Percentiles rank a stretch among this genome's conserved stretches.
These are phyloP conservation scores for Russula brevipes DNA, from an alignment of 768 basidiomycete genomes.

Conservation along the genomic window DNA sequence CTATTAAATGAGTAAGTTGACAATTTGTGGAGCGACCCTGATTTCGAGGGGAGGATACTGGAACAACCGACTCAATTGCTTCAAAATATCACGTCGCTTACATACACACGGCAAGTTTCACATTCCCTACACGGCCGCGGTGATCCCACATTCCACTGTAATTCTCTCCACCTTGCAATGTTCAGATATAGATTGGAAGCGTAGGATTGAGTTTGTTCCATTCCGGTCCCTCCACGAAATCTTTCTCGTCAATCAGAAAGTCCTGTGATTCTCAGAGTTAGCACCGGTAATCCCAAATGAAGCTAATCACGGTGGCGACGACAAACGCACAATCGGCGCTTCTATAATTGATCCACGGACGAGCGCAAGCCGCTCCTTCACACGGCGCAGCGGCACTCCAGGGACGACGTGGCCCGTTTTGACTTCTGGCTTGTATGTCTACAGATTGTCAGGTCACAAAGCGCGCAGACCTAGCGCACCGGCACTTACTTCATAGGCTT, in stretches of 20 bases:
- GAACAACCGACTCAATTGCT: no score
- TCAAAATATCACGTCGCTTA: not conserved
- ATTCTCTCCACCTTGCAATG: not conserved
- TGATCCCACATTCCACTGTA: not conserved
- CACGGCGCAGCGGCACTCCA: slow-evolving; percentile 55
- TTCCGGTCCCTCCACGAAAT: slow-evolving; percentile 61
- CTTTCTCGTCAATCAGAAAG: slow-evolving; percentile 78
- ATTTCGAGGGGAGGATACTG: not conserved
- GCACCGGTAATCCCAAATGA: not conserved
- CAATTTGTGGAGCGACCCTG: not conserved
- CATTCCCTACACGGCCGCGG: not conserved
- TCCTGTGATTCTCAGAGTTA: slow-evolving; percentile 43
- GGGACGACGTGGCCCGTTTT: slow-evolving; percentile 79
- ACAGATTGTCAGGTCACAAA: not conserved
- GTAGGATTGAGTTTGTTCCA: slow-evolving; percentile 75
- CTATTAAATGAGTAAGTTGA: not conserved
- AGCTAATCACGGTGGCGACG: not conserved
- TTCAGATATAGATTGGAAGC: slow-evolving; percentile 71
- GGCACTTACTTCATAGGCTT: slow-evolving; percentile 58
- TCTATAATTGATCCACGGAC: slow-evolving; percentile 74
- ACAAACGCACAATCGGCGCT: slow-evolving; percentile 52
- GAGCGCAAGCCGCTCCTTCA: slow-evolving; percentile 69
- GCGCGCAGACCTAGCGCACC: not conserved
- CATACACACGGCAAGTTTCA: not conserved
- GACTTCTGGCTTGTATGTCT: slow-evolving; percentile 72